Evolutionary conservation across 306 rosid genomes (phyloP).

Genomic region (Medicago lupulina): DNA sequence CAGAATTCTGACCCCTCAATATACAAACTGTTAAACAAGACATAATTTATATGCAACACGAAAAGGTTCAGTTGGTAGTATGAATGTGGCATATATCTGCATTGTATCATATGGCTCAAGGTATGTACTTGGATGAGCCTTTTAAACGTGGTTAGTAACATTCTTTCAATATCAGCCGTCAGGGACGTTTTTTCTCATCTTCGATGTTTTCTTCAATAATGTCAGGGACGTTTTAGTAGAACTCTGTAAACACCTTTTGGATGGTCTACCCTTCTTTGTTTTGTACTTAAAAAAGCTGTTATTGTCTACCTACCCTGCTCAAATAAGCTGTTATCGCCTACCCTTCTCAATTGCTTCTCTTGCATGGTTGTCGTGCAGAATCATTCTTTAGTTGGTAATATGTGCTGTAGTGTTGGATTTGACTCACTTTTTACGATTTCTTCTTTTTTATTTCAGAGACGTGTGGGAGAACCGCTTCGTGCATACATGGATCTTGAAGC

Average conservation of each 20-base stretch:
- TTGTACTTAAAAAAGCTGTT: slow-evolving; percentile 10
- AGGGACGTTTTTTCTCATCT: slow-evolving; percentile 22
- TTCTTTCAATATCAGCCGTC: slow-evolving; percentile 3
- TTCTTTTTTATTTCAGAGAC: slow-evolving; percentile 58
- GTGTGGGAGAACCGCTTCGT: slow-evolving; percentile 73
- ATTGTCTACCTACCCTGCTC: background rate
- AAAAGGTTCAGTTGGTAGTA: slow-evolving; percentile 5
- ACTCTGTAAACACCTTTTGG: background rate
- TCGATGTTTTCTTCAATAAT: slow-evolving; percentile 1
- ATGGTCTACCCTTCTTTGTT: slow-evolving; percentile 1
- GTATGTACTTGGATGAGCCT: background rate
- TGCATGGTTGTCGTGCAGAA: background rate
- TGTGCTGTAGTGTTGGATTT: slow-evolving; percentile 14
- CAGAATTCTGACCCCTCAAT: background rate
- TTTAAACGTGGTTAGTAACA: background rate
- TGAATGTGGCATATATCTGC: slow-evolving; percentile 8
- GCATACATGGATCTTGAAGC: slow-evolving; percentile 96
- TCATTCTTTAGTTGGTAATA: slow-evolving; percentile 1
- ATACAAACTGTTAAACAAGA: background rate
- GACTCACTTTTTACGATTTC: slow-evolving; percentile 30
- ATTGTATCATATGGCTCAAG: slow-evolving; percentile 7
- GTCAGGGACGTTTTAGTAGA: background rate
- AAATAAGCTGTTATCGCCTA: background rate
- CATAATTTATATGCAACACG: slow-evolving; percentile 6
- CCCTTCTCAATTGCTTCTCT: background rate